These are phyloP conservation scores for Saccharomycopsis crataegensis DNA, from an alignment of 1,139 yeast genomes.

Conservation along the genomic window DNA sequence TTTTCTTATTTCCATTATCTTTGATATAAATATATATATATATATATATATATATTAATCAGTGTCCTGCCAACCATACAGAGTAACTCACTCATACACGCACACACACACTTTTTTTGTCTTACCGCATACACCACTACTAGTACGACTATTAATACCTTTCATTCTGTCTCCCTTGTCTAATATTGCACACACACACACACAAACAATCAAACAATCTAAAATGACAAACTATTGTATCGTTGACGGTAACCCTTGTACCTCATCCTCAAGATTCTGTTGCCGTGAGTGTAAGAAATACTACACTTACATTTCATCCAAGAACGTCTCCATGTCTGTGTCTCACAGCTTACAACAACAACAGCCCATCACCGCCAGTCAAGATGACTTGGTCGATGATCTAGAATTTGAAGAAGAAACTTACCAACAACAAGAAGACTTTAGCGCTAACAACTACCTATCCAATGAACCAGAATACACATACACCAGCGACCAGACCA, in stretches of 20 bases:
- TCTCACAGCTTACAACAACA: neutral
- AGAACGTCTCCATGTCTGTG: neutral
- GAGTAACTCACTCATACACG: too few relatives aligned
- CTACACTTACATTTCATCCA: constrained; percentile 12
- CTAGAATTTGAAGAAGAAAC: constrained; percentile 18
- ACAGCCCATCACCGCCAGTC: neutral
- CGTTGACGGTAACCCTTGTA: constrained; percentile 18
- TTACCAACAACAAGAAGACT: neutral
- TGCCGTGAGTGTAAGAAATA: constrained; percentile 18
- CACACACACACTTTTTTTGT: too few relatives aligned
- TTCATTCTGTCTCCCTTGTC: too few relatives aligned
- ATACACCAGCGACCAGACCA: neutral
- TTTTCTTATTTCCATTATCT: too few relatives aligned
- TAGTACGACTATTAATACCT: neutral
- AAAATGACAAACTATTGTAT: constrained; percentile 14
- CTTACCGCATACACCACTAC: neutral
- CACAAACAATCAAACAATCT: too few relatives aligned
- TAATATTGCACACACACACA: too few relatives aligned
- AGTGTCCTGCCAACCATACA: too few relatives aligned
- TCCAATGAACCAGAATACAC: neutral
- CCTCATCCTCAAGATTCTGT: constrained; percentile 10
- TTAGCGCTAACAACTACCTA: neutral
- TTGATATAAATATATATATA: too few relatives aligned
- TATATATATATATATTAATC: too few relatives aligned
- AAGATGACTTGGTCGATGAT: constrained; percentile 15